phyloP scores from a whole-genome alignment of 140 eudicot genomes.

The Cichorium intybus region DNA sequence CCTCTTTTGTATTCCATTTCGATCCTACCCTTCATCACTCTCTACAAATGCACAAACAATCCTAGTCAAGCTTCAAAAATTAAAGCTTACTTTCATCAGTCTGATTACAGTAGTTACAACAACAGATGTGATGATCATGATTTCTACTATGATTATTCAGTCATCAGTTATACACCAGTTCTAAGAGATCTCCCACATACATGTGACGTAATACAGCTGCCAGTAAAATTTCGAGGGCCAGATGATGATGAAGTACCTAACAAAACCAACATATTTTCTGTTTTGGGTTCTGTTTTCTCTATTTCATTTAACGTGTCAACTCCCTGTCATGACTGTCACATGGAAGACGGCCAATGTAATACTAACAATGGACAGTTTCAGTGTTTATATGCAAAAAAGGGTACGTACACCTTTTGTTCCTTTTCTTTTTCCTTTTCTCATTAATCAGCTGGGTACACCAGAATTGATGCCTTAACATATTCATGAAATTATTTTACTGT shows the following conservation, averaged over 20 bases:
- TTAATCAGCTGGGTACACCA: background rate
- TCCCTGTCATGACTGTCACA: constrained; percentile 10
- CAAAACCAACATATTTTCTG: constrained; percentile 12
- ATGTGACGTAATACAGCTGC: constrained; percentile 16
- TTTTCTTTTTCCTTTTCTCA: background rate
- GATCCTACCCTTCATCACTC: constrained; percentile 5
- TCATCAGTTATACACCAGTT: background rate
- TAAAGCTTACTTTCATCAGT: background rate
- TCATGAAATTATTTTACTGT: background rate
- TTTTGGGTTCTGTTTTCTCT: background rate
- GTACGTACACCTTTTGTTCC: background rate
- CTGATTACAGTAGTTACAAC: background rate
- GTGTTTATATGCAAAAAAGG: constrained; percentile 3
- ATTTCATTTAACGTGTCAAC: background rate
- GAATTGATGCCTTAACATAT: background rate
- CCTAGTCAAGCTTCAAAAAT: background rate
- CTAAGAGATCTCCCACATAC: constrained; percentile 12
- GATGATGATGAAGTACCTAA: background rate
- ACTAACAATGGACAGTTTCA: background rate
- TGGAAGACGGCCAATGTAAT: constrained; percentile 9
- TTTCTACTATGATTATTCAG: constrained; percentile 16
- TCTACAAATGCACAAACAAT: constrained; percentile 20
- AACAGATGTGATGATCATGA: background rate
- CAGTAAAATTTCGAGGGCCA: background rate
- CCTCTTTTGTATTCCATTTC: constrained; percentile 21